A percentile compares a stretch with the other conserved stretches of the same genome.
Evolutionary conservation across 2,329 filamentous ascomycete species (phyloP).

Genomic region (Colletotrichum agaves): DNA sequence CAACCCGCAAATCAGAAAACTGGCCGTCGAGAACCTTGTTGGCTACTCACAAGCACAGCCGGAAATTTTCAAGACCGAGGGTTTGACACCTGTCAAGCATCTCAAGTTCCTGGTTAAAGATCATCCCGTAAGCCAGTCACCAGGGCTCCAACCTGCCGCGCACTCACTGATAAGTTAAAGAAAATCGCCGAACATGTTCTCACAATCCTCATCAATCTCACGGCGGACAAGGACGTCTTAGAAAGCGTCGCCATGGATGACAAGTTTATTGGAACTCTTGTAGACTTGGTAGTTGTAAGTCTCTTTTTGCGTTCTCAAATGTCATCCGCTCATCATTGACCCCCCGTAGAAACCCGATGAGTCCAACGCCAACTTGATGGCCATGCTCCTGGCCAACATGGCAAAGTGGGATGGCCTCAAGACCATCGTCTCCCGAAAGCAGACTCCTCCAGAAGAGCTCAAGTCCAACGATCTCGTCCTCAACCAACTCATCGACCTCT

Average conservation of each 20-base stretch:
- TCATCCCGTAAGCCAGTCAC: constrained; percentile 70
- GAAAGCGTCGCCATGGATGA: constrained; percentile 80
- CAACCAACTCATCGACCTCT: constrained; percentile 94
- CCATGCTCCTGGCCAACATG: constrained; percentile 94
- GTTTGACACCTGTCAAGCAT: constrained; percentile 83
- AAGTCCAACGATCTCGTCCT: constrained; percentile 79
- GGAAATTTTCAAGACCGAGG: constrained; percentile 83
- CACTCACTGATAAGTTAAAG: constrained; percentile 51
- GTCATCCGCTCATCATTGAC: background rate
- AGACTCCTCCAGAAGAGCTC: constrained; percentile 75
- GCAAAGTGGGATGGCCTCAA: constrained; percentile 82
- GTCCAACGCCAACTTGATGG: constrained; percentile 82
- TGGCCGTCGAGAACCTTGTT: constrained; percentile 87
- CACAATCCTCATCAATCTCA: constrained; percentile 89
- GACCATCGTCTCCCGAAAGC: constrained; percentile 74
- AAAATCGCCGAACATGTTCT: constrained; percentile 93
- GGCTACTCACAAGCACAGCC: constrained; percentile 81
- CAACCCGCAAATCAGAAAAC: constrained; percentile 88
- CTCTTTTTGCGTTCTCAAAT: constrained; percentile 2
- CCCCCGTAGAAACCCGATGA: constrained; percentile 73
- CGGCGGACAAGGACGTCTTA: constrained; percentile 80
- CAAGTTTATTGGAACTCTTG: constrained; percentile 78
- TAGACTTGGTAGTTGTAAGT: constrained; percentile 79
- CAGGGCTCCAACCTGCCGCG: background rate
- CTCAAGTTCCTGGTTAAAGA: constrained; percentile 89